Base-by-base conservation (phyloP, 768 basidiomycete genomes). In the Rhodosporidiobolus odoratus region DNA sequence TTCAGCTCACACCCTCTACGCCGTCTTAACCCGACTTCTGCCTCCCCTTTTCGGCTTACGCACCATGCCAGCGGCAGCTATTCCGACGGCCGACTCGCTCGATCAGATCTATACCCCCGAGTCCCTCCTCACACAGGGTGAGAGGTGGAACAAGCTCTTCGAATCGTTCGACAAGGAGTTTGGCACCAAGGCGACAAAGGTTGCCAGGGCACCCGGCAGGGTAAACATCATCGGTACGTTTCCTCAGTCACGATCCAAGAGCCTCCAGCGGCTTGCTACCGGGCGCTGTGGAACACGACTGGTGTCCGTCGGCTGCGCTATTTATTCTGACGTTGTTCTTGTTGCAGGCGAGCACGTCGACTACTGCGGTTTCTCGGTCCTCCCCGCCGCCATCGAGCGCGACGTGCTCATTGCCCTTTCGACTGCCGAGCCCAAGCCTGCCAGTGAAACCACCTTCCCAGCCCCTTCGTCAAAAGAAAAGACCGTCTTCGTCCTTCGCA, bases 351-450 rank as follows among this genome's bases (percentile, higher is more conserved):
- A 69, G 64, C 74, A 75, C 61, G 72, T 75, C 58, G 74, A 75
- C 65, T 75, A 75, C 60, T 66, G 65, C 45, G 74, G 74, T 40
- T 75, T 75, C 53, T 65, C 58, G 12, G 77, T 78, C 35, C 58
- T 78, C 27, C 77, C 77, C n/a, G 68, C 75, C 37, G 77, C 77
- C 17, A 77, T 78, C 54, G 76, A 77, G 50, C 71, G 74, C 17
- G 76, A 77, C 61, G 73, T 77, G 40, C 52, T 78, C 8, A 57
- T 76, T 52, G 77, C 76, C 27, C 74, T 69, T 53, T 69, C 65
- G 1, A 65, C 63, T 38, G 56, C 62, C 12, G 21, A 27, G 1
- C 40, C 67, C 12, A 3, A 60, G 5, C 57, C 69, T 1, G 45
- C 48, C 34, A 25, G 8, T 30, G 30, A 37, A 1, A 52, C 38